Evolutionary conservation across 257 asterid species (phyloP), one percentile per base, ranked within the genome.

Genomic region (Fraxinus excelsior): DNA sequence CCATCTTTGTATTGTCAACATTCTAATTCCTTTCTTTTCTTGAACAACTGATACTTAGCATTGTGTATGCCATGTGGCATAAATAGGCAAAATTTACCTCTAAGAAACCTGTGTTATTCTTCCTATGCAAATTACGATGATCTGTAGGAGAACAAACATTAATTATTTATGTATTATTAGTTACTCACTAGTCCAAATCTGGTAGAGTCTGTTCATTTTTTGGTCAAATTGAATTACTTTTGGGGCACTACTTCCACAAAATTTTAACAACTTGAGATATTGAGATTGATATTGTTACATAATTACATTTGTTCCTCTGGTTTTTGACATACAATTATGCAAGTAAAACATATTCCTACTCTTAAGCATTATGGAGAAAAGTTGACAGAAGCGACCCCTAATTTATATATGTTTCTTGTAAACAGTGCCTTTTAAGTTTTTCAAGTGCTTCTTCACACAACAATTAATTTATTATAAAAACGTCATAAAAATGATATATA

Each of bases 1-100:
- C 68, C 70, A 19, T 74, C 70, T 74, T 78, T 75, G 35, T 72
- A 38, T 31, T 26, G 32, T 21, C 44, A 10, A 28, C 53, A 14
- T 28, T 75, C 6, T 58, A 1, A 18, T 44, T 69, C 62, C 64
- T 53, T 53, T 18, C 19, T n/a, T n/a, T 53, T 53, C 60, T 53
- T n/a, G 64, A 7, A 19, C 53, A 44, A 44, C 53, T 44, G 14
- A 12, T 8, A 23, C 4, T 58, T 58, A 7, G 34, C 68, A 3
- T 12, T 25, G 35, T 62, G 68, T 12, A 42, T 42, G 49, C 18
- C 49, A 42, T 10, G 4, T 42, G 49, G 16, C 49, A 42, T 42
- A 42, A 42, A 26, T 31, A 25, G 21, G 68, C 34, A 26, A 62
- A 25, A 62, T 62, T 25, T 23, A 7, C 16, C 19, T 58, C 32